Evolutionary conservation across 139 green algal genomes (phyloP).

Genomic region (Chlamydomonas schloesseri): DNA sequence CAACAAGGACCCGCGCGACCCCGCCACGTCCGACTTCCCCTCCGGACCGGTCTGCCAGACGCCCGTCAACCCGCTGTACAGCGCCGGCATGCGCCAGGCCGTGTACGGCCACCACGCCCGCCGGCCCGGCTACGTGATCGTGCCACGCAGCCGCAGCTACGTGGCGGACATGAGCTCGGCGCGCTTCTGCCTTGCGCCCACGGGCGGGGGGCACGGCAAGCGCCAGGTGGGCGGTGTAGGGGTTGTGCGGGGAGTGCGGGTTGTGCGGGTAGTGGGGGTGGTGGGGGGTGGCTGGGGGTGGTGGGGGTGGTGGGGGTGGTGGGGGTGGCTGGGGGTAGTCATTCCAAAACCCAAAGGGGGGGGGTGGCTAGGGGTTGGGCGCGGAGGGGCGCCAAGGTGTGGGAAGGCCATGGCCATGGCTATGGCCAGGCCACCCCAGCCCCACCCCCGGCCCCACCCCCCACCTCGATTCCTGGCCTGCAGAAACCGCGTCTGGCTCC

Average conservation of each 20-base stretch:
- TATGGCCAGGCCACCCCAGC: no score
- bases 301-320: no score
- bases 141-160: conserved; percentile 42
- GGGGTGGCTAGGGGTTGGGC: no score
- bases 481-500: no score
- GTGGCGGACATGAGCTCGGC: conserved; percentile 49
- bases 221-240: conserved; percentile 31
- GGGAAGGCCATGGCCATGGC: no score
- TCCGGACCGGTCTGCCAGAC: conserved; percentile 58
- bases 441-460: no score
- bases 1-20: conserved; percentile 59
- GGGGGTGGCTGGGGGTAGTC: no score
- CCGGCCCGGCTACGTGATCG: conserved; percentile 47
- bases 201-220: conserved; percentile 59
- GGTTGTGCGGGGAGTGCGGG: not conserved
- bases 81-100: conserved; percentile 56
- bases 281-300: no score
- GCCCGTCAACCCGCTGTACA: conserved; percentile 57
- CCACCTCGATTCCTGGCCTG: no score
- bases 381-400: no score
- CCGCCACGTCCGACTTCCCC: not conserved
- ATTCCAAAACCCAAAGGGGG: no score
- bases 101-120: conserved; percentile 53
- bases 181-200: conserved; percentile 59
- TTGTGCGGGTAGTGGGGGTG: not conserved